Base-by-base conservation (phyloP, 1,284 basidiomycete species). In the Schizophyllum commune region DNA sequence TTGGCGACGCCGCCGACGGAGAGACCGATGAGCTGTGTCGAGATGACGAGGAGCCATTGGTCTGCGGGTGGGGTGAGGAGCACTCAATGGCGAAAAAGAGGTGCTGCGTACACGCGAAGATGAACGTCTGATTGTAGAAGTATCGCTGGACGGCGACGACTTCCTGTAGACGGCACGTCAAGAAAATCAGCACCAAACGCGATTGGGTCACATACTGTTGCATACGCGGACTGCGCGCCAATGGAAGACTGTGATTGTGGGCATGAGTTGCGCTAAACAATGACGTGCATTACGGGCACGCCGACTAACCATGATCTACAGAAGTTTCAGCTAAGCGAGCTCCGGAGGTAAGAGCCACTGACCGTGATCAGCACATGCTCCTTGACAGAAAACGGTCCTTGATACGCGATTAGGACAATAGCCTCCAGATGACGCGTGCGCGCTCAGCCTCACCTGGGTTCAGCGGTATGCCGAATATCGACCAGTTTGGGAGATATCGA, bases 1-100 rank as follows among this genome's bases (percentile, higher is more conserved):
- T 82, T 74, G 57, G 80, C 77, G 57, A 88, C 68, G 6, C 91
- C 91, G 5, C 91, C 88, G 6, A 92, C 78, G 9, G 86, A 83
- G 66, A 92, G 89, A 0, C 91, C 91, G 52, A 90, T 84, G 65
- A 91, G 73, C 67, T 92, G 86, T 0, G 87, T 86, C 1, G 88
- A 83, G 69, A 94, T 79, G 32, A 88, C 77, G 51, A 92, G 73
- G 66, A 92, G 76, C 74, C 83, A 81, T 79, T 85, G 80, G 59
- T 64, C 67, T n/a, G 55, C 22, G 52, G 39, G 9, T 17, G 39
- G 17, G 13, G 8, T 47, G 9, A 17, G n/a, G 17, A 8, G 27
- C 21, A 5, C 7, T 1, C 15, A 27, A 4, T 34, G 17, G n/a
- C 21, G 22, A 32, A 33, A 19, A 52, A 8, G 32, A 22, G 60